phyloP scores from a whole-genome alignment of 805 yeast species.

The Yarrowia bubula region DNA sequence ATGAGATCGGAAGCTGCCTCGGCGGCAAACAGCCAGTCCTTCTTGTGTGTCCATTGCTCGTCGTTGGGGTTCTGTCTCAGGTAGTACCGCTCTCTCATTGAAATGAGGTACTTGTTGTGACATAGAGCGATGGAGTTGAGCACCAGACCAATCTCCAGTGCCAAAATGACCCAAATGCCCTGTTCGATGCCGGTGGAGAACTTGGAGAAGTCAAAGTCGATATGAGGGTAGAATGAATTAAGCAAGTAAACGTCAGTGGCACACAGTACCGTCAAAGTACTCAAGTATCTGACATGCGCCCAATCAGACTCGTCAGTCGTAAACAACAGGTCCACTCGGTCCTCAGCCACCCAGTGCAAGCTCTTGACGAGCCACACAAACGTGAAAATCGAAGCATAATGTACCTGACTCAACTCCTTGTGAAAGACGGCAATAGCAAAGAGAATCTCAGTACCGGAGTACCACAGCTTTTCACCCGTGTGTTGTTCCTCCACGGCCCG shows the following conservation, averaged over 20 bases:
- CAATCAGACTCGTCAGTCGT: constrained; percentile 45
- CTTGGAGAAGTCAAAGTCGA: constrained; percentile 48
- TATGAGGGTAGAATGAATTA: constrained; percentile 16
- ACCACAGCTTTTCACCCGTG: constrained; percentile 63
- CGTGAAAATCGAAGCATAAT: constrained; percentile 23
- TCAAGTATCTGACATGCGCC: constrained; percentile 44
- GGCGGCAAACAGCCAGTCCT: constrained; percentile 55
- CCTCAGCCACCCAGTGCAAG: constrained; percentile 64
- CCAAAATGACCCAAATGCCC: constrained; percentile 57
- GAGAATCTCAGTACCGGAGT: constrained; percentile 56
- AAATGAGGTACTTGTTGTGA: constrained; percentile 49
- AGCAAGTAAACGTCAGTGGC: constrained; percentile 49
- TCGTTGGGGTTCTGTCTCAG: constrained; percentile 52
- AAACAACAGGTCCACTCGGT: constrained; percentile 50
- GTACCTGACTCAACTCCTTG: constrained; percentile 43
- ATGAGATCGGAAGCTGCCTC: constrained; percentile 51
- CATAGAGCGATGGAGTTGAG: constrained; percentile 53
- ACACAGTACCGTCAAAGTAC: constrained; percentile 48
- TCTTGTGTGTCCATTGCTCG: constrained; percentile 70
- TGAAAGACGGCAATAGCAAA: constrained; percentile 55
- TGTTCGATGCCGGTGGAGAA: constrained; percentile 43
- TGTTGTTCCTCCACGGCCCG: constrained; percentile 76
- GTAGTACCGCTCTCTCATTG: constrained; percentile 56
- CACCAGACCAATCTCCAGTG: constrained; percentile 70
- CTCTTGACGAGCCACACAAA: constrained; percentile 23